Evolutionary conservation across 2,329 filamentous ascomycete genomes (phyloP), one percentile per base, ranked within the genome.

Genomic region (Geosmithia flava): DNA sequence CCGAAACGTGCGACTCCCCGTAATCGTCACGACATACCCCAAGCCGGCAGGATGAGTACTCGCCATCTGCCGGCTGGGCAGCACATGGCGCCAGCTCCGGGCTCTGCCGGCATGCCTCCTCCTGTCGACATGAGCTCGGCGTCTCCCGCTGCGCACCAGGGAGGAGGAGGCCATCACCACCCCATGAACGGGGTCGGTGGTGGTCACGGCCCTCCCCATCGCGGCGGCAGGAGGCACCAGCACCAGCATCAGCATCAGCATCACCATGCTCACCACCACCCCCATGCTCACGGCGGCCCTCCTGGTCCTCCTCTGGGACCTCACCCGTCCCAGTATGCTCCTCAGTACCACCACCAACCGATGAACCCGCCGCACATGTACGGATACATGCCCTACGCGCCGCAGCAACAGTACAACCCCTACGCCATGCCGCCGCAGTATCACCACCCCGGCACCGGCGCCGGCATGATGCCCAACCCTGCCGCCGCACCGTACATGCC

Each of bases 61-160:
- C 76, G 73, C 76, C 80, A 83, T 83, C 80, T 84, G 80, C 80
- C 81, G 79, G 80, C 80, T 78, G 83, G 83, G 75, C 80, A 81
- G 68, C 73, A 73, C 65, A 74, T 78, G 69, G 73, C 45, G 41
- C 46, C 42, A 61, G 65, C 30, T 30, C 43, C 56, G 51, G 59
- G 57, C 51, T 59, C 56, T 51, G 59, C 57, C 51, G 60, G 58
- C 53, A 59, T 60, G 52, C 52, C 55, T 47, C 45, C 45, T 40
- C 62, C 57, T 53, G 60, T 59, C 55, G 66, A 59, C 56, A 66
- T 64, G 60, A 52, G 2, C 33, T 37, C 33, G 33, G 10, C 33
- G 33, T 3, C 15, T 3, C 33, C 33, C 33, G 10, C 33, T 37
- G 33, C 33, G 11, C 46, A 47, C 23, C 45, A 47, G 5, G 37